Percentiles rank a stretch among this genome's conserved stretches.
These are phyloP conservation scores for Cenococcum geophilum DNA, from an alignment of 495 filamentous ascomycete genomes.

Conservation along the genomic window DNA sequence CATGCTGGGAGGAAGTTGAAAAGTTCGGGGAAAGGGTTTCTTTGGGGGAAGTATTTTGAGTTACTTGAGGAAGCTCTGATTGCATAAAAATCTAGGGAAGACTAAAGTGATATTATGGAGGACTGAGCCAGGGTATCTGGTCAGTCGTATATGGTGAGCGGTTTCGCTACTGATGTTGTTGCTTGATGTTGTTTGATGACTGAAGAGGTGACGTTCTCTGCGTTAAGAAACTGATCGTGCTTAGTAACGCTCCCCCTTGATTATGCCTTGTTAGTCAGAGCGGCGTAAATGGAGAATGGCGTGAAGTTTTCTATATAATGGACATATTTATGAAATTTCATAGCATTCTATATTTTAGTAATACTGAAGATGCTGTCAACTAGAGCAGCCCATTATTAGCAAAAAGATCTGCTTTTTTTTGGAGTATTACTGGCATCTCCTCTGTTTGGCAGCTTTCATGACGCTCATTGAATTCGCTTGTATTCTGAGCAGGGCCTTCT, in stretches of 20 bases:
- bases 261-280: too few relatives aligned
- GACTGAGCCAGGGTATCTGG: slow-evolving; percentile 59
- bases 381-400: too few relatives aligned
- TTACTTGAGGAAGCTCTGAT: slow-evolving; percentile 62
- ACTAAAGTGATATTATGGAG: slow-evolving; percentile 27
- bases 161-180: neutral
- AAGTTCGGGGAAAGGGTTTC: slow-evolving; percentile 42
- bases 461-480: too few relatives aligned
- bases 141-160: slow-evolving; percentile 6
- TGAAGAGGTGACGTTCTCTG: neutral
- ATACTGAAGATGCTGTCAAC: too few relatives aligned
- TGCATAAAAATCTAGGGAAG: slow-evolving; percentile 74
- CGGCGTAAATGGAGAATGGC: too few relatives aligned
- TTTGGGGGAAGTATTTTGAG: slow-evolving; percentile 46
- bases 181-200: neutral
- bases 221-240: neutral
- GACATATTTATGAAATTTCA: too few relatives aligned
- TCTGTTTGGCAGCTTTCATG: too few relatives aligned
- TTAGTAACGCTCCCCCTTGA: neutral
- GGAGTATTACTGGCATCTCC: too few relatives aligned
- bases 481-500: too few relatives aligned
- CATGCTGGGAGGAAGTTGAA: slow-evolving; percentile 62
- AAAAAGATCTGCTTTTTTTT: too few relatives aligned
- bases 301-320: too few relatives aligned
- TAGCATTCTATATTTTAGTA: too few relatives aligned